These are phyloP conservation scores for Clonostachys rhizophaga DNA, from an alignment of 2,329 filamentous ascomycete species.

Conservation along the genomic window DNA sequence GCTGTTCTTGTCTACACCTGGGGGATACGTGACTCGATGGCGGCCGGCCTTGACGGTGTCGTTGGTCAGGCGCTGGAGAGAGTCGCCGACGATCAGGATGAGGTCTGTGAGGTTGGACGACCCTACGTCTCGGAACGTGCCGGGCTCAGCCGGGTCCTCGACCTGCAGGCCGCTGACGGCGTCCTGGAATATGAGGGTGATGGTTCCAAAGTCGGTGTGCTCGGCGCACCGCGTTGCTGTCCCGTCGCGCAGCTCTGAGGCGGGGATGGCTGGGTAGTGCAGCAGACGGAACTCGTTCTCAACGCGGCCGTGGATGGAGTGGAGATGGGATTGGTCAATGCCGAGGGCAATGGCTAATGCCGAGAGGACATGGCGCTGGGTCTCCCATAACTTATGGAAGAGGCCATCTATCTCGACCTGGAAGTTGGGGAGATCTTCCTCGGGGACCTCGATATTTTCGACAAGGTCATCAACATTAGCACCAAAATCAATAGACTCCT, in stretches of 20 bases:
- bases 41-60: slow-evolving; percentile 21
- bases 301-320: slow-evolving; percentile 3
- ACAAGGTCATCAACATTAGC: slow-evolving; percentile 18
- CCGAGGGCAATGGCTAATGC: slow-evolving; percentile 24
- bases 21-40: slow-evolving; percentile 21
- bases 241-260: slow-evolving; percentile 16
- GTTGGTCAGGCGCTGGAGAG: slow-evolving; percentile 29
- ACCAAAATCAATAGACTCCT: slow-evolving; percentile 34
- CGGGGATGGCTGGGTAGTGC: slow-evolving; percentile 10
- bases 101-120: slow-evolving; percentile 16
- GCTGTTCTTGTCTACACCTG: slow-evolving; percentile 3
- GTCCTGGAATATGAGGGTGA: slow-evolving; percentile 18
- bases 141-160: slow-evolving; percentile 14
- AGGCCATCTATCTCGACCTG: slow-evolving; percentile 16
- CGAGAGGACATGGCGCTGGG: slow-evolving; percentile 17
- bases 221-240: slow-evolving; percentile 17
- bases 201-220: slow-evolving; percentile 23
- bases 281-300: slow-evolving; percentile 10
- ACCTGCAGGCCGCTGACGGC: slow-evolving; percentile 16
- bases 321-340: slow-evolving; percentile 11
- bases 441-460: slow-evolving; percentile 31
- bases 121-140: slow-evolving; percentile 14
- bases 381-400: slow-evolving; percentile 19
- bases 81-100: slow-evolving; percentile 32
- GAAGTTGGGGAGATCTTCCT: slow-evolving; percentile 27